Conservation (phyloP, 257 asterid species). For the Anisodus acutangulus region DNA sequence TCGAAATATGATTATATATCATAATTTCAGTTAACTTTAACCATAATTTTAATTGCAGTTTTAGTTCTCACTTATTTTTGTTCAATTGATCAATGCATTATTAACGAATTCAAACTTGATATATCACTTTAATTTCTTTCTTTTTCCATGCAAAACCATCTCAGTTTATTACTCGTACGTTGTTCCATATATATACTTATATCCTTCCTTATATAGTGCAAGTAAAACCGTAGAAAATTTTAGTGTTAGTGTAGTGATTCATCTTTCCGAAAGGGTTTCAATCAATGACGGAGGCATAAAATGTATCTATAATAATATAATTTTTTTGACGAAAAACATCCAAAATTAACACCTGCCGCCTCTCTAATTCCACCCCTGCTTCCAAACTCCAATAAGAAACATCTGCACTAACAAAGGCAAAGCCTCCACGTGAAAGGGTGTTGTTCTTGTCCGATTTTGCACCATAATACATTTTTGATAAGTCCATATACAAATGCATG, state of each 20-base stretch:
- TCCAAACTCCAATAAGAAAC: background rate
- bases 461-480: constrained; percentile 15
- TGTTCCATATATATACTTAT: background rate
- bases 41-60: background rate
- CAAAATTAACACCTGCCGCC: no score
- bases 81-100: background rate
- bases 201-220: background rate
- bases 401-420: constrained; percentile 14
- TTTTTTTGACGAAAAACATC: no score
- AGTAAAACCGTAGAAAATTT: background rate
- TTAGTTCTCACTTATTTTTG: background rate
- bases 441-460: constrained; percentile 19
- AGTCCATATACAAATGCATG: constrained; percentile 30
- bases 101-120: background rate
- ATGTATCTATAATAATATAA: no score
- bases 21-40: background rate
- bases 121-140: background rate
- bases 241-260: background rate
- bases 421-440: constrained; percentile 26
- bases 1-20: background rate
- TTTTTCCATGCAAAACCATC: background rate
- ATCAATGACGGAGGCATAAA: no score
- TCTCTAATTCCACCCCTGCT: no score
- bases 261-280: background rate
- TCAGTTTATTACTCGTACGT: background rate